Conservation (phyloP, 768 basidiomycete species). For the Tricholoma bakamatsutake region DNA sequence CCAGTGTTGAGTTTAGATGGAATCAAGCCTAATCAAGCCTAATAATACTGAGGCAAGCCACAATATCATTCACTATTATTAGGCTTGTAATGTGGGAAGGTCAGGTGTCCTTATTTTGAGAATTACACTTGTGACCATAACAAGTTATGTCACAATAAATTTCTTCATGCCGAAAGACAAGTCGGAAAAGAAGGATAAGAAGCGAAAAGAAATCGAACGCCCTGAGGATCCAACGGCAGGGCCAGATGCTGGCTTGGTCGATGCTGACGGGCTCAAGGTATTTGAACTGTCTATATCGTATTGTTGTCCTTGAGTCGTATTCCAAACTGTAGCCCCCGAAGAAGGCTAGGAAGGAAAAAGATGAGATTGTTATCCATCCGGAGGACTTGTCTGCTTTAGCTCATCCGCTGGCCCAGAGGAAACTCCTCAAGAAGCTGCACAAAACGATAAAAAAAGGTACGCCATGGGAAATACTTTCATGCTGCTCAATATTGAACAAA, state of each 20-base stretch:
- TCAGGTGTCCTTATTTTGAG: too few relatives aligned
- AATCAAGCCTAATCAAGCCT: too few relatives aligned
- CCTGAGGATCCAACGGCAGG: conserved; percentile 22
- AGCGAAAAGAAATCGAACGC: conserved; percentile 46
- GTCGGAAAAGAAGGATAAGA: conserved; percentile 72
- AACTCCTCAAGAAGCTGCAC: conserved; percentile 90
- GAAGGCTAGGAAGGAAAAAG: conserved; percentile 61
- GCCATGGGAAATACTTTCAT: background rate
- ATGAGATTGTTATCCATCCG: conserved; percentile 58
- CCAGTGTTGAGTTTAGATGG: too few relatives aligned
- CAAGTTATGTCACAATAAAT: background rate
- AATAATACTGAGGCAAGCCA: too few relatives aligned
- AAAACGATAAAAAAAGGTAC: conserved; percentile 90
- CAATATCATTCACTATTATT: too few relatives aligned
- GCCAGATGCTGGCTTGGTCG: conserved; percentile 47
- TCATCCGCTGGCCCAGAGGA: conserved; percentile 87
- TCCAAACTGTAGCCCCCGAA: conserved; percentile 35
- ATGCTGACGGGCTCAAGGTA: conserved; percentile 28
- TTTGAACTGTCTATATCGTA: conserved; percentile 5
- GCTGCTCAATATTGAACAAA: conserved; percentile 2
- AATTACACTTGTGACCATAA: background rate
- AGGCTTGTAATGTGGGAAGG: too few relatives aligned
- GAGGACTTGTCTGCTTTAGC: conserved; percentile 94
- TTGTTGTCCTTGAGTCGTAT: conserved; percentile 1
- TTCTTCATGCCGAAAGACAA: conserved; percentile 65